Conservation (phyloP, 306 rosid species). For the Acacia crassicarpa region DNA sequence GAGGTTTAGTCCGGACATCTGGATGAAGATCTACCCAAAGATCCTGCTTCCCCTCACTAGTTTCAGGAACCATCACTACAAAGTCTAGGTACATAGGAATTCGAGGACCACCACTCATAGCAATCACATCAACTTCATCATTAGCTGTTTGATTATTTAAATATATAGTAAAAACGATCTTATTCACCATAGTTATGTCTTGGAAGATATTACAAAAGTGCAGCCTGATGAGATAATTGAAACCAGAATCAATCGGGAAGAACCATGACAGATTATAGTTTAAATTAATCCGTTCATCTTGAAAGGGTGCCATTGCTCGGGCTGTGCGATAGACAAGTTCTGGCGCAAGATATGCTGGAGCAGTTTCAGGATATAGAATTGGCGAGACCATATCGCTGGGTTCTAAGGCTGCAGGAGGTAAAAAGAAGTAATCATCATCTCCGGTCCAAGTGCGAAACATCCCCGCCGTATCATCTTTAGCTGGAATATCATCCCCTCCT, state of each 20-base stretch:
- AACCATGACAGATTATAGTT: conserved; percentile 37
- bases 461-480: conserved; percentile 31
- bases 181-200: background rate
- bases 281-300: background rate
- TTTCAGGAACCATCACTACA: conserved; percentile 26
- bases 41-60: conserved; percentile 35
- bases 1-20: background rate
- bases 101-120: conserved; percentile 19
- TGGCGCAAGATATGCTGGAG: conserved; percentile 34
- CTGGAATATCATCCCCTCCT: conserved; percentile 39
- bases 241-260: conserved; percentile 46
- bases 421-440: background rate
- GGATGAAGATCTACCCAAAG: conserved; percentile 43
- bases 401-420: background rate
- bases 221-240: conserved; percentile 51
- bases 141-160: conserved; percentile 43
- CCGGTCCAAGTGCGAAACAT: conserved; percentile 42
- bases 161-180: conserved; percentile 32
- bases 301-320: background rate
- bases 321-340: conserved; percentile 25
- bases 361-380: background rate
- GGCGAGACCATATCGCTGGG: background rate
- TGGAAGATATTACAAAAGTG: conserved; percentile 39
- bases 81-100: conserved; percentile 30
- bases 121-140: background rate